Percentiles rank a stretch among this genome's conserved stretches.
Evolutionary conservation across 306 rosid genomes (phyloP).

Genomic region (Cicer chorassanicum): DNA sequence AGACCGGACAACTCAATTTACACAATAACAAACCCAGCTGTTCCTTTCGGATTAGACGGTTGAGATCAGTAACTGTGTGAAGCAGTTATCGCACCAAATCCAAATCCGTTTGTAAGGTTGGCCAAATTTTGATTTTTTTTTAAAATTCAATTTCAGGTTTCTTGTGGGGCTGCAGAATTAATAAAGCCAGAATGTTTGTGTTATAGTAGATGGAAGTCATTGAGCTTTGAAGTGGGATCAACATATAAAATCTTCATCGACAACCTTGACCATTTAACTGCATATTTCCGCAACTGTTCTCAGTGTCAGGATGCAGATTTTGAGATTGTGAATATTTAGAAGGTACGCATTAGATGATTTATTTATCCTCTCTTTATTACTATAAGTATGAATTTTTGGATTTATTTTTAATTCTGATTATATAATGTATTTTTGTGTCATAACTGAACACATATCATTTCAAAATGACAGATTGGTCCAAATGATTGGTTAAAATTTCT

Average conservation of each 20-base stretch:
- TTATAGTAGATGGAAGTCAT: conserved; percentile 44
- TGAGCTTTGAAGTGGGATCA: conserved; percentile 47
- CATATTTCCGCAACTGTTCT: conserved; percentile 50
- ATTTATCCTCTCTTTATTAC: background rate
- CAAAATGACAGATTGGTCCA: conserved; percentile 8
- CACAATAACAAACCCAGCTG: too few relatives aligned
- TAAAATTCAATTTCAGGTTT: conserved; percentile 46
- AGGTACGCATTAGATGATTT: conserved; percentile 42
- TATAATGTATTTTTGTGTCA: conserved; percentile 17
- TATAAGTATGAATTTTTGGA: background rate
- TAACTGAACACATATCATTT: conserved; percentile 30
- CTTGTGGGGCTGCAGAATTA: conserved; percentile 47
- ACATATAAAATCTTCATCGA: conserved; percentile 50
- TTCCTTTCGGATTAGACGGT: too few relatives aligned
- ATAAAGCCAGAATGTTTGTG: conserved; percentile 43
- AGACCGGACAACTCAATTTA: too few relatives aligned
- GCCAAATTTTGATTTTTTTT: background rate
- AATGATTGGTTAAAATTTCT: conserved; percentile 28
- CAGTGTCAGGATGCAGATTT: conserved; percentile 53
- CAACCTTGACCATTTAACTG: conserved; percentile 53
- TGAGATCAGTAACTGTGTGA: too few relatives aligned
- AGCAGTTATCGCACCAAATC: too few relatives aligned
- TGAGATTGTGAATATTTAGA: conserved; percentile 43
- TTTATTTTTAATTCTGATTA: background rate
- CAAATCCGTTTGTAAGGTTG: background rate